Evolutionary conservation across 345 rosid genomes (phyloP), one percentile per base, ranked within the genome.

Genomic region (Moricandia moricandioides): DNA sequence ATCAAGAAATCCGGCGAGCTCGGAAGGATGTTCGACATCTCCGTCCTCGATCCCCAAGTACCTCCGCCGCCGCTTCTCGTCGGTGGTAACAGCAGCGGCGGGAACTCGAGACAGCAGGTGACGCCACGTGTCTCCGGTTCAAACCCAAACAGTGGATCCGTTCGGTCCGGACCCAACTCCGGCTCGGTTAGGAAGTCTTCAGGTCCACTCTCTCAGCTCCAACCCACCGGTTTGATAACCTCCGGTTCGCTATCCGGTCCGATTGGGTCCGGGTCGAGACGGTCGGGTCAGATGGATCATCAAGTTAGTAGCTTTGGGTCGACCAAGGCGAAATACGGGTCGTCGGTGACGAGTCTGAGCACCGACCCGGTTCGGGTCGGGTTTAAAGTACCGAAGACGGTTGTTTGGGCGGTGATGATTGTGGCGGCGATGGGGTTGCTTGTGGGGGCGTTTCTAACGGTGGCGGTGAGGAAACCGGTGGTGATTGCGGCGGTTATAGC

Each of bases 1-100:
- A 77, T 94, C 12, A 91, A 94, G 77, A 94, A 90, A 76, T 94
- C 98, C 31, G 98, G 98, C 0, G 98, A 94, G 84, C 83, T 91
- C 6, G 93, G 98, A 1, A 88, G 90, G 83, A 94, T 94, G 98
- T 90, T 94, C 59, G 97, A 94, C 71, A 88, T 91, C 71, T 89
- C 94, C 11, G 84, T 80, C 18, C 52, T 72, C 31, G 88, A 86
- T 73, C 73, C 78, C 2, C 73, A 65, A 40, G 82, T 70, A 35
- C 84, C 84, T 7, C 51, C 49, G 5, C 80, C 83, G 34, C 55
- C 85, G 3, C 37, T 79, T 0, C 76, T 85, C 13, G 83, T 72
- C 69, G 77, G 81, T 27, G 81, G 73, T 62, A 81, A 51, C 35
- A 60, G 73, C 81, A 79, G 82, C 73, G 70, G 80, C 60, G 72